Conservation (phyloP, 1,284 basidiomycete genomes). For the Cutaneotrichosporon cyanovorans region DNA sequence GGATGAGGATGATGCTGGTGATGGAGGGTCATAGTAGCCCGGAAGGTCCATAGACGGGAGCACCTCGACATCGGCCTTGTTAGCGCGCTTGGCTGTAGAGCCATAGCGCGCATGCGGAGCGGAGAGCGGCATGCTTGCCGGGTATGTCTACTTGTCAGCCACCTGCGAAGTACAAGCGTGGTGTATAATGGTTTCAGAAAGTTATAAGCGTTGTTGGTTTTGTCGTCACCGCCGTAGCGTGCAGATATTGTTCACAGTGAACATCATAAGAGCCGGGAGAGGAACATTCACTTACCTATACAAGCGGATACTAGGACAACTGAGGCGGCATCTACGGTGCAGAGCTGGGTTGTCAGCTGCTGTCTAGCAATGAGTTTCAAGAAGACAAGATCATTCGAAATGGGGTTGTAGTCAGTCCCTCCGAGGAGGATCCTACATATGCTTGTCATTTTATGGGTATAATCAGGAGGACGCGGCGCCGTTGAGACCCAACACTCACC, state of each 20-base stretch:
- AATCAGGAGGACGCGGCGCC: no score
- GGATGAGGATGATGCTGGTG: slow-evolving; percentile 23
- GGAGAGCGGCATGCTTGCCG: neutral
- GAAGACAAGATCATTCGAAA: slow-evolving; percentile 31
- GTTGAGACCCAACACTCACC: no score
- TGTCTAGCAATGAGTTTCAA: neutral
- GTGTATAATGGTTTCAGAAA: slow-evolving; percentile 5
- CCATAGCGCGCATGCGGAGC: neutral
- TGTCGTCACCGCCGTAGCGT: slow-evolving; percentile 20
- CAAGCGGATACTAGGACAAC: neutral
- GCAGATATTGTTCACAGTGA: slow-evolving; percentile 24
- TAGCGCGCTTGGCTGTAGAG: slow-evolving; percentile 3
- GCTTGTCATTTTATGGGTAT: slow-evolving; percentile 37
- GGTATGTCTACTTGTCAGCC: no score
- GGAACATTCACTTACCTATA: neutral
- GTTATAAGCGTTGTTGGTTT: slow-evolving; percentile 21
- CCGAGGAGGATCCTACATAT: slow-evolving; percentile 44
- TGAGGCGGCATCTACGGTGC: neutral
- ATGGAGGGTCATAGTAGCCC: slow-evolving; percentile 32
- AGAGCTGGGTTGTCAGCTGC: neutral
- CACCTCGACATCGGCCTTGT: slow-evolving; percentile 29
- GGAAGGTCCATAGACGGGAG: slow-evolving; percentile 36
- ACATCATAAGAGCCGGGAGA: slow-evolving; percentile 8
- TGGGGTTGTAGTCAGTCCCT: slow-evolving; percentile 35
- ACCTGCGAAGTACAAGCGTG: neutral